These are phyloP conservation scores for Fusarium sp. DNA, from an alignment of 2,329 filamentous ascomycete species.

Conservation along the genomic window DNA sequence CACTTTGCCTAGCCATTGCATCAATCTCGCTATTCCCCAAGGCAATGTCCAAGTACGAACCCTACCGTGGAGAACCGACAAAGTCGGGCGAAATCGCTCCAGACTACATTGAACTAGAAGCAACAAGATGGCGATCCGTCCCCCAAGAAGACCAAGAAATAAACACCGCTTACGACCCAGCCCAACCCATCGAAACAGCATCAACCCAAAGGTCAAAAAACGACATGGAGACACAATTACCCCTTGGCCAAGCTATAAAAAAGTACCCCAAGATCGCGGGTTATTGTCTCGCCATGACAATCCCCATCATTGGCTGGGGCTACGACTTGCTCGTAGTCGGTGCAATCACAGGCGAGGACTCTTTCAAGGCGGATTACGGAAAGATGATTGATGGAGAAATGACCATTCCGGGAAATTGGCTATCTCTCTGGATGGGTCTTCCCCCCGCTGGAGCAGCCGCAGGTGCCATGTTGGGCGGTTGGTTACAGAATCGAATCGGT, in stretches of 20 bases:
- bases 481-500: conserved; percentile 42
- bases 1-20: background rate
- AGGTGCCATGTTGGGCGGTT: conserved; percentile 42
- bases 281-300: conserved; percentile 41
- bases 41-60: conserved; percentile 15
- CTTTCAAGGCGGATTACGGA: conserved; percentile 45
- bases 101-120: conserved; percentile 22
- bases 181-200: background rate
- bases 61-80: conserved; percentile 2
- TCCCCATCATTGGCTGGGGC: conserved; percentile 46
- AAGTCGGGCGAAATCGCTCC: conserved; percentile 1
- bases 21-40: background rate
- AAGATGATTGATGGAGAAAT: conserved; percentile 32
- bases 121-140: conserved; percentile 4
- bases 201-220: background rate
- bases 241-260: conserved; percentile 39
- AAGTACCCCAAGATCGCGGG: conserved; percentile 41
- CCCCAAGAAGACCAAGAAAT: conserved; percentile 12
- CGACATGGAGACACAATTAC: conserved; percentile 29
- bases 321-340: conserved; percentile 44
- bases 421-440: conserved; percentile 42
- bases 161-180: conserved; percentile 11
- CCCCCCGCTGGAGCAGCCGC: conserved; percentile 38
- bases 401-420: conserved; percentile 43
- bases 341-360: conserved; percentile 41